Base-by-base conservation (phyloP, 148 eudicot species). In the Euryodendron excelsum region DNA sequence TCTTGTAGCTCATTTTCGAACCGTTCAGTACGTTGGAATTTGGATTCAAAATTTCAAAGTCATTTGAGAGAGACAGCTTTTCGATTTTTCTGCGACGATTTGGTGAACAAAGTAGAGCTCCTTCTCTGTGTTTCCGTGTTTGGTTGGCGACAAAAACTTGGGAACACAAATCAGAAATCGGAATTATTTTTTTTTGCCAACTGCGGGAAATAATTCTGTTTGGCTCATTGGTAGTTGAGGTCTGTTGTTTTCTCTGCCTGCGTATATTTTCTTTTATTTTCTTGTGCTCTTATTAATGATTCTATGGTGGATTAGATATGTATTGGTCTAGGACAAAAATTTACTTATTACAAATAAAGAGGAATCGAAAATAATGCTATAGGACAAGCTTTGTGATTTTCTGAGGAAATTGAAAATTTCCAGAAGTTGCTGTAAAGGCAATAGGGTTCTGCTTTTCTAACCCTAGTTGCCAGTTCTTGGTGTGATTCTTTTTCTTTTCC, bases 141-240 rank as follows among this genome's bases (percentile, higher is more conserved):
- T 20, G 59, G 74, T 27, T 31, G 59, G 68, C 15, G 68, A 63
- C 41, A 63, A n/a, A 33, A 60, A 60, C 65, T 60, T 60, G 33
- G 65, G 25, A 25, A 25, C 10, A 60, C 33, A 27, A 58, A 28
- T 60, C 65, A 3, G 31, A 60, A 60, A 25, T 25, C 27, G 13
- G 33, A 28, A 25, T 2, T 15, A n/a, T 30, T 30, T 6, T 63
- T 13, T 12, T 14, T 5, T 14, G 33, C 4, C 58, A 48, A 48
- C 59, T 20, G 18, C 48, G 74, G 6, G 39, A 47, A 71, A 17
- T 18, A 15, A 23, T 69, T 41, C 20, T 44, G 52, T 23, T 69
- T n/a, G 33, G 17, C 71, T 67, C 28, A 25, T 67, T n/a, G 48
- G 73, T 45, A 9, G 31, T 45, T 45, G 34, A 45, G 55, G 33